Conservation (phyloP, 2,329 filamentous ascomycete species). For the Macrophomina phaseolina region DNA sequence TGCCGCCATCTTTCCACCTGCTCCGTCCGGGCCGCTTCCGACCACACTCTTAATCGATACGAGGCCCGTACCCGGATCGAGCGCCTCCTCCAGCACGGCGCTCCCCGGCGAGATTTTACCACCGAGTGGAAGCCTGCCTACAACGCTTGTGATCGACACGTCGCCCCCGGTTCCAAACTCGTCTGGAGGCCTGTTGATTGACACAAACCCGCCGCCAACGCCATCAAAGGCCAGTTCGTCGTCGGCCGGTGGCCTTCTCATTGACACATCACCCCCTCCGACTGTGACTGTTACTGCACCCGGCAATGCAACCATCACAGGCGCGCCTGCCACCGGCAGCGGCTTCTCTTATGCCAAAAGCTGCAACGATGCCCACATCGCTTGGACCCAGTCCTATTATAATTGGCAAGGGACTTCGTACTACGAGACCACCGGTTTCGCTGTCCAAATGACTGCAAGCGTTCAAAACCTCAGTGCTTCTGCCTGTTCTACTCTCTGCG, state of each 20-base stretch:
- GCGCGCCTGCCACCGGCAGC: background rate
- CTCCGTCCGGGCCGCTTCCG: too few relatives aligned
- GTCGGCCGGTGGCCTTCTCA: background rate
- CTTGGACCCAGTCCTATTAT: background rate
- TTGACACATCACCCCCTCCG: background rate
- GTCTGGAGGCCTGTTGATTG: slow-evolving; percentile 5
- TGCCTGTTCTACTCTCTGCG: slow-evolving; percentile 3
- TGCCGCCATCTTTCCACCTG: too few relatives aligned
- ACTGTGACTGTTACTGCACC: background rate
- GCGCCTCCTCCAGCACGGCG: too few relatives aligned
- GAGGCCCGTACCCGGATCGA: background rate
- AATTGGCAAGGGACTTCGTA: background rate
- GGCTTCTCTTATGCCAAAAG: background rate
- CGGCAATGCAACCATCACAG: background rate
- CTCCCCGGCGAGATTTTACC: background rate
- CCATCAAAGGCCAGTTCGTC: background rate
- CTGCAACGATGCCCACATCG: background rate
- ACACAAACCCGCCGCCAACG: background rate
- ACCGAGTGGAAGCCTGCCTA: background rate
- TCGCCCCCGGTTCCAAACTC: background rate
- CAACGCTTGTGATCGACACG: background rate
- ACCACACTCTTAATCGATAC: too few relatives aligned
- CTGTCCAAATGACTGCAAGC: background rate
- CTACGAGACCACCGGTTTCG: background rate
- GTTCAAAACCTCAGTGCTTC: background rate